These are phyloP conservation scores for Paramecium bursaria DNA, from an alignment of 73 alveolate genomes.

Conservation along the genomic window DNA sequence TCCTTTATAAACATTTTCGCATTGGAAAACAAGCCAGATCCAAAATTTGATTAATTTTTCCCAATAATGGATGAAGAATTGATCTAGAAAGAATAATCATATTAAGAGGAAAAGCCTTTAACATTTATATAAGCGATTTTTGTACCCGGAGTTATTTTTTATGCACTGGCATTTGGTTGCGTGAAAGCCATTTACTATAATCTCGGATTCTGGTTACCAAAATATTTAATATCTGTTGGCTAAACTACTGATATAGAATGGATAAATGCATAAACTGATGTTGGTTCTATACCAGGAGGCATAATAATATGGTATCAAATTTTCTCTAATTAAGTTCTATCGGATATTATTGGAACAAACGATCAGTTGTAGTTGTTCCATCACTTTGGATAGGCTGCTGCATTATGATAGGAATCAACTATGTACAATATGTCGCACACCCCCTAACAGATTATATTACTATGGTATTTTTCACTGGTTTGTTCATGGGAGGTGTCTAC, in stretches of 20 bases:
- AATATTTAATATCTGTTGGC: not conserved
- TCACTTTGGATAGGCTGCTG: slow-evolving; percentile 22
- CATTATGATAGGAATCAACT: slow-evolving; percentile 10
- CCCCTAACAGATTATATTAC: too few species aligned
- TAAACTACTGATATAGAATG: slow-evolving; percentile 20
- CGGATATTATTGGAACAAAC: slow-evolving; percentile 6
- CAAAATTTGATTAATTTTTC: too few species aligned
- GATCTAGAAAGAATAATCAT: too few species aligned
- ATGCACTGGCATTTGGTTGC: slow-evolving; percentile 52
- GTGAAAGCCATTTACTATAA: slow-evolving; percentile 30
- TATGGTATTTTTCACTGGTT: not conserved
- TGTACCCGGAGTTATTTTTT: slow-evolving; percentile 10
- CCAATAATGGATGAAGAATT: too few species aligned
- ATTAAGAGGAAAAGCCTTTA: too few species aligned
- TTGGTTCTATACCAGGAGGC: slow-evolving; percentile 48
- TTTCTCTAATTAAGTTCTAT: not conserved
- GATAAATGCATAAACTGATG: slow-evolving; percentile 11
- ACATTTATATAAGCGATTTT: too few species aligned
- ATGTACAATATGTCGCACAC: too few species aligned
- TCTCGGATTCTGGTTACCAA: slow-evolving; percentile 52
- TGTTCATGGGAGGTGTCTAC: slow-evolving; percentile 37
- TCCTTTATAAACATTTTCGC: too few species aligned
- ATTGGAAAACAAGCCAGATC: too few species aligned
- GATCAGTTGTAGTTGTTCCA: not conserved
- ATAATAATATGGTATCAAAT: not conserved